A percentile compares a stretch with the other conserved stretches of the same genome.
Conservation (phyloP, 257 asterid genomes). For the Ligustrum vulgare region DNA sequence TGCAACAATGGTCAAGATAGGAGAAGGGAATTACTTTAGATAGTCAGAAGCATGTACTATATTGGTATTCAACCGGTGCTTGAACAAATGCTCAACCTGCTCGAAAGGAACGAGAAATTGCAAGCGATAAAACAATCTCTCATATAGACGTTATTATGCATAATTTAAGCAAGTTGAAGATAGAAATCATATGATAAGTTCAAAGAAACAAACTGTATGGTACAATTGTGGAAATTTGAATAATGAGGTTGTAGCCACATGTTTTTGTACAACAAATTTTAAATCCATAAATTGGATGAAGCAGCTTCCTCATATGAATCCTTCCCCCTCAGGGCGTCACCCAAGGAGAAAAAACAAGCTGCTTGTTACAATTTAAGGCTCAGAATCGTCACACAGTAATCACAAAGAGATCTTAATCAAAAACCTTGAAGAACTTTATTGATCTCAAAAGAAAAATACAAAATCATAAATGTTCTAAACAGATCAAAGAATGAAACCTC, state of each 20-base stretch:
- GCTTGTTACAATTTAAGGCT: too few species aligned
- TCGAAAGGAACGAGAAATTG: slow-evolving; percentile 8
- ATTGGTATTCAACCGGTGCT: slow-evolving; percentile 85
- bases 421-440: too few species aligned
- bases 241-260: background rate
- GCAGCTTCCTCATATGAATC: background rate
- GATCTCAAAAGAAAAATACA: too few species aligned
- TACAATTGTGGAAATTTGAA: background rate
- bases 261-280: background rate
- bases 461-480: too few species aligned
- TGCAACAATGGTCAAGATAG: slow-evolving; percentile 74
- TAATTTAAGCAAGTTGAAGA: slow-evolving; percentile 2
- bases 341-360: too few species aligned
- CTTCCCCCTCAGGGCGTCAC: slow-evolving; percentile 4
- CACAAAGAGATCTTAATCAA: too few species aligned
- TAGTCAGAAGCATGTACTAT: slow-evolving; percentile 78
- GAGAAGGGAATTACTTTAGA: slow-evolving; percentile 92
- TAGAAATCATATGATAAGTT: background rate
- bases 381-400: too few species aligned
- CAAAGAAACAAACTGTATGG: slow-evolving; percentile 12
- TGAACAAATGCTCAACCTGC: slow-evolving; percentile 97
- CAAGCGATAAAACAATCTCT: slow-evolving; percentile 4
- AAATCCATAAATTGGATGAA: background rate
- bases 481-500: too few species aligned
- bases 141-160: slow-evolving; percentile 16